These are phyloP conservation scores for Cytospora schulzeri DNA, from an alignment of 2,329 filamentous ascomycete genomes.

Conservation along the genomic window DNA sequence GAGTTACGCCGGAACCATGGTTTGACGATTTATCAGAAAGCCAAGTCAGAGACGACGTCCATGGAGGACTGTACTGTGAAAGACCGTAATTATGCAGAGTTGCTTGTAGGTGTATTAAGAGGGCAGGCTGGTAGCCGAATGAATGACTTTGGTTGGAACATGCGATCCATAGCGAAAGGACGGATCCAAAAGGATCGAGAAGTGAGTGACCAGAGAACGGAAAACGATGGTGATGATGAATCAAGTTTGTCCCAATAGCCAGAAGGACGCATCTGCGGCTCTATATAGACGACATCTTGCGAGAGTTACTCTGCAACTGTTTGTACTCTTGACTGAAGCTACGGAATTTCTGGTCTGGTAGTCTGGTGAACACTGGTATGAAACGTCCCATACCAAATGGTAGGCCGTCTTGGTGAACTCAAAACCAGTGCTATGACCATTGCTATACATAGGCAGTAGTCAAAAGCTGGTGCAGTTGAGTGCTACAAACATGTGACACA, in stretches of 20 bases:
- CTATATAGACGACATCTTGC: conserved; percentile 1
- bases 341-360: neutral
- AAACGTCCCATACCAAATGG: conserved; percentile 2
- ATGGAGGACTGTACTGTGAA: neutral
- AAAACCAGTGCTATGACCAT: no score
- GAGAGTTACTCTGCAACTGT: neutral
- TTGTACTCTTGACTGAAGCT: neutral
- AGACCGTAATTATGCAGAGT: neutral
- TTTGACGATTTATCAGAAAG: neutral
- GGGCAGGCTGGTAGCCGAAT: no score
- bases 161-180: conserved; percentile 1
- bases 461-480: neutral
- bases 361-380: neutral
- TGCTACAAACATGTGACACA: neutral
- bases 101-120: neutral
- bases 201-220: conserved; percentile 12
- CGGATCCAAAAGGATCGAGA: neutral
- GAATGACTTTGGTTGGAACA: neutral
- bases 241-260: neutral
- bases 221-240: conserved; percentile 9
- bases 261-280: neutral
- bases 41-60: neutral
- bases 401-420: neutral
- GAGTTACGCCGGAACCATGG: neutral
- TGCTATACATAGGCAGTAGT: neutral